These are phyloP conservation scores for Parasitella parasitica DNA, from an alignment of 371 early-diverging fungal genomes.

Conservation along the genomic window DNA sequence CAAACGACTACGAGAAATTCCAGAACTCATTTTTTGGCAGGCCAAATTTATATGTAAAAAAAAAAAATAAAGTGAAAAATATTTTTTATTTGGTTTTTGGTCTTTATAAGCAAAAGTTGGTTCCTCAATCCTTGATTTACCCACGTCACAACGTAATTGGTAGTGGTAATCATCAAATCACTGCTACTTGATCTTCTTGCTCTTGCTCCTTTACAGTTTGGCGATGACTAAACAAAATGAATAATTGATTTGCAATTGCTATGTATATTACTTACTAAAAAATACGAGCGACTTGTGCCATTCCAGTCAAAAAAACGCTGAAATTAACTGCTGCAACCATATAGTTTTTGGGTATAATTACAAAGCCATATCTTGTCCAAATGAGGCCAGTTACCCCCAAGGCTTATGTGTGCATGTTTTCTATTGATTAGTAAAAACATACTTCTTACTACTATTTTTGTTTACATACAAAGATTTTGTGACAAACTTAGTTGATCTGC, in stretches of 20 bases:
- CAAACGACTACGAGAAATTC: conserved; percentile 77
- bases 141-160: neutral
- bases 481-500: conserved; percentile 80
- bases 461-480: conserved; percentile 61
- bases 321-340: conserved; percentile 81
- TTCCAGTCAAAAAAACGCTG: conserved; percentile 85
- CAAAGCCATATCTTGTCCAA: conserved; percentile 89
- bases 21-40: conserved; percentile 56
- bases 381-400: conserved; percentile 88
- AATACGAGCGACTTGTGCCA: conserved; percentile 68
- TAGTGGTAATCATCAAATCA: neutral
- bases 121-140: neutral
- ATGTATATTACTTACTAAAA: conserved; percentile 36
- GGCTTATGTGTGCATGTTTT: conserved; percentile 34
- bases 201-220: conserved; percentile 8
- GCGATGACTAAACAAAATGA: conserved; percentile 17
- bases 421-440: too few species aligned
- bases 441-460: too few species aligned
- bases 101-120: neutral
- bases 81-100: neutral
- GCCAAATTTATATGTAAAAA: neutral
- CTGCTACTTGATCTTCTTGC: neutral
- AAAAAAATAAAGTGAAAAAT: conserved; percentile 1
- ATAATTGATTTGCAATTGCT: neutral
- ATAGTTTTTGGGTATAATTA: conserved; percentile 87